Evolutionary conservation across 345 rosid species (phyloP).

Genomic region (Brassica incana): DNA sequence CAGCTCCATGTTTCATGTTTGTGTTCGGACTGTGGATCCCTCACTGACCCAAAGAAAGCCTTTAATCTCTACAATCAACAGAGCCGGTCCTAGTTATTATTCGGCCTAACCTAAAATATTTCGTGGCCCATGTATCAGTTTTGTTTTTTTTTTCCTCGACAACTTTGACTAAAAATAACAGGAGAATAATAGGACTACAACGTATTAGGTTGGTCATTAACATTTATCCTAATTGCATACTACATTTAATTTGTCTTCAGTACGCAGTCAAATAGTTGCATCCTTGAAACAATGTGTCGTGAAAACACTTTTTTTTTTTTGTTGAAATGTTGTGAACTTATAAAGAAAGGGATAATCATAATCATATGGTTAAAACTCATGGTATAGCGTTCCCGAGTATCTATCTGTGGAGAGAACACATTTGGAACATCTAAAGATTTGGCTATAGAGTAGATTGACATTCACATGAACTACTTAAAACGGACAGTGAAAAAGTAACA

Average conservation of each 20-base stretch:
- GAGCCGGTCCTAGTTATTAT: neutral
- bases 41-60: neutral
- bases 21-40: neutral
- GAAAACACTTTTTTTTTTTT: neutral
- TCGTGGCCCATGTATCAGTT: neutral
- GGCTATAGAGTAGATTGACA: neutral
- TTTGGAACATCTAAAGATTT: neutral
- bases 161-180: neutral
- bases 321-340: neutral
- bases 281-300: neutral
- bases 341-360: neutral
- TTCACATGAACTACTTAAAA: neutral
- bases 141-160: neutral
- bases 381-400: neutral
- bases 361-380: neutral
- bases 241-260: neutral
- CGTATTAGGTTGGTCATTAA: neutral
- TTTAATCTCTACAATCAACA: neutral
- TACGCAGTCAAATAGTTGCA: neutral
- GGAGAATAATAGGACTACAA: neutral
- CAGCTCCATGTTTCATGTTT: conserved; percentile 61
- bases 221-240: neutral
- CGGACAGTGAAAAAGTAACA: neutral
- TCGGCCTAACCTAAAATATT: neutral
- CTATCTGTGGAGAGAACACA: neutral